Base-by-base conservation (phyloP, 2,329 filamentous ascomycete species). In the Cladosporium sp. region DNA sequence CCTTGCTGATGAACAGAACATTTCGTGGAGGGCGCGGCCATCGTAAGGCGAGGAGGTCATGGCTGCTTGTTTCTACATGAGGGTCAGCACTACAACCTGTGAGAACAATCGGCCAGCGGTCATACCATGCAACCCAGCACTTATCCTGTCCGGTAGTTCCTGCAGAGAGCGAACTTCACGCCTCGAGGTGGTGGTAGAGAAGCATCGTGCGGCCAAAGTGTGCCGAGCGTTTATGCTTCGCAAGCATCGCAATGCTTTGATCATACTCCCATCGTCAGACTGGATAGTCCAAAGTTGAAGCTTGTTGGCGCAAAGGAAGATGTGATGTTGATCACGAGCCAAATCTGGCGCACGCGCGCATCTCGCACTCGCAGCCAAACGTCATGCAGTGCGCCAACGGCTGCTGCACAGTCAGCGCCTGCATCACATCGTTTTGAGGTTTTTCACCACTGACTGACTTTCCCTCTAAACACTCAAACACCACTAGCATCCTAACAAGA, bases 11-110 rank as follows among this genome's bases (percentile, higher is more conserved):
- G 57, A 90, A 73, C 58, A 90, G 77, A 54, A 90, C 76, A 64
- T 89, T 90, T 52, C 83, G 81, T 2, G 85, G 87, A 35, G 86
- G 85, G 15, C 80, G 77, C 4, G 85, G 84, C 87, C 87, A 90
- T 74, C 83, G 79, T 35, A 89, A 75, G 60, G 82, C 83, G 36
- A 88, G 78, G 2, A 89, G 78, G 59, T 87, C 84, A 66, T 82
- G 82, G 25, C 77, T 73, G 25, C 73, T 76, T 17, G 77, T 83
- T 68, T 85, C 84, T 83, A 68, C 39, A 20, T 48, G 10, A 3
- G 20, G 37, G 58, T 72, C 53, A 74, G 65, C 58, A 47, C 9
- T 32, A 20, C 13, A 24, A 28, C 12, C 20, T 4, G n/a, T 4
- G 7, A 22, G 25, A 48, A 3, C 13, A 12, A 6, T 13, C 15